Base-by-base conservation (phyloP, 306 rosid genomes). In the Lathyrus tuberosus region DNA sequence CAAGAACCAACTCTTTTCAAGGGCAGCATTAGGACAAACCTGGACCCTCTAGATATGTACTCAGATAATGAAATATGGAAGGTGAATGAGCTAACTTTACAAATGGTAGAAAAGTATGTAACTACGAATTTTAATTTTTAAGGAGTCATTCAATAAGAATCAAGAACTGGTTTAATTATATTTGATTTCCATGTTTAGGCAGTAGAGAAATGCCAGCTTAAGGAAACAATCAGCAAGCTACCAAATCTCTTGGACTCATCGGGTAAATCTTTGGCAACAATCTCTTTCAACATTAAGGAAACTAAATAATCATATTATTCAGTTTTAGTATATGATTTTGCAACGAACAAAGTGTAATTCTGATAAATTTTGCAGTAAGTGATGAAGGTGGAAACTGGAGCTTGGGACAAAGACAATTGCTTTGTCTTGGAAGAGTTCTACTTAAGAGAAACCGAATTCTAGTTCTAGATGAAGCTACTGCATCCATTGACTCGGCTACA, bases 361-460 rank as follows among this genome's bases (percentile, higher is more conserved):
- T 44, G 69, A n/a, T 8, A 12, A 12, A 2, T 73, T 53, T 31
- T 69, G 70, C 79, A 91, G 96, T 91, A 64, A 88, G 82, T 73
- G 96, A 88, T 77, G 96, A 88, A 84, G 97, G 97, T 9, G 97
- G 85, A 44, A 91, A 91, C 47, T 91, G 96, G 96, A 91, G 97
- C 43, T 78, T 79, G 4, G 93, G 96, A 78, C 93, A 91, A 30
- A 73, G 88, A 8, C 96, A 91, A 52, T 80, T 91, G 11, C 83
- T 91, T 56, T 88, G 96, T 75, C 96, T 91, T 1, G 96, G 97
- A 43, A 81, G 96, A 84, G 96, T 91, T 31, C 82, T 91, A 5
- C 89, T 88, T 7, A 88, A 78, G 71, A 81, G 88, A 70, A 91
- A 80, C 74, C 77, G 63, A 85, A 85, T 88, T 75, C 88, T 91